phyloP scores from a whole-genome alignment of 2,329 filamentous ascomycete genomes.

The Colletotrichum siamense region DNA sequence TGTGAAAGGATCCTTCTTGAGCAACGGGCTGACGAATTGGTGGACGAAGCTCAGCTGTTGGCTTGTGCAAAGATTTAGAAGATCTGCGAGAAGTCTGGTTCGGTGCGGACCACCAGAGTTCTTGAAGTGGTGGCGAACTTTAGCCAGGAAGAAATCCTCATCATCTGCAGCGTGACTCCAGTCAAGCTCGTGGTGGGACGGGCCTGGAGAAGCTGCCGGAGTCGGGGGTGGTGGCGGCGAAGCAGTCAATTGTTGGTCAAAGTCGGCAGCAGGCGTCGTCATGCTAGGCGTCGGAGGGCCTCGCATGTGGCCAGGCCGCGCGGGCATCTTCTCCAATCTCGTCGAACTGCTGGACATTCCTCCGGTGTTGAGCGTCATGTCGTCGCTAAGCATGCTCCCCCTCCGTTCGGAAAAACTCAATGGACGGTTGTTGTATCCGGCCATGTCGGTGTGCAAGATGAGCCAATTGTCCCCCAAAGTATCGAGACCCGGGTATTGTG shows the following conservation, averaged over 20 bases:
- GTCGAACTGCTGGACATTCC: constrained; percentile 46
- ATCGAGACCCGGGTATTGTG: background rate
- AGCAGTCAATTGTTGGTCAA: constrained; percentile 64
- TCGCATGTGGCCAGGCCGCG: constrained; percentile 50
- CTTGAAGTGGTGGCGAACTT: constrained; percentile 81
- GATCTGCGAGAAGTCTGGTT: constrained; percentile 82
- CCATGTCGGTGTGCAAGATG: constrained; percentile 35
- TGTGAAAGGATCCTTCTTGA: constrained; percentile 97
- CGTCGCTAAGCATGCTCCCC: constrained; percentile 63
- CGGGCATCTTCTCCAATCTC: constrained; percentile 59
- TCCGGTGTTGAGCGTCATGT: constrained; percentile 59
- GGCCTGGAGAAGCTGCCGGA: constrained; percentile 69
- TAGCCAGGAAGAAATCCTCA: constrained; percentile 82
- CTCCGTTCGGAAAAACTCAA: constrained; percentile 67
- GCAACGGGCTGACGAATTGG: constrained; percentile 89
- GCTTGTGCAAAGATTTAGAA: constrained; percentile 93
- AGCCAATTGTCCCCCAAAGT: background rate
- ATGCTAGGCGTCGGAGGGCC: constrained; percentile 72
- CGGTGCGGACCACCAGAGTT: constrained; percentile 77
- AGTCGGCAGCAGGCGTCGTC: constrained; percentile 68
- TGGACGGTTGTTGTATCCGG: constrained; percentile 49
- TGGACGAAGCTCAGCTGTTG: constrained; percentile 96
- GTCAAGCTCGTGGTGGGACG: constrained; percentile 66
- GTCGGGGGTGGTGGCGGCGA: constrained; percentile 70
- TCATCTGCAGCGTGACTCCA: constrained; percentile 81